Evolutionary conservation across 208 protist genomes (phyloP).

Genomic region (Leishmania major): DNA sequence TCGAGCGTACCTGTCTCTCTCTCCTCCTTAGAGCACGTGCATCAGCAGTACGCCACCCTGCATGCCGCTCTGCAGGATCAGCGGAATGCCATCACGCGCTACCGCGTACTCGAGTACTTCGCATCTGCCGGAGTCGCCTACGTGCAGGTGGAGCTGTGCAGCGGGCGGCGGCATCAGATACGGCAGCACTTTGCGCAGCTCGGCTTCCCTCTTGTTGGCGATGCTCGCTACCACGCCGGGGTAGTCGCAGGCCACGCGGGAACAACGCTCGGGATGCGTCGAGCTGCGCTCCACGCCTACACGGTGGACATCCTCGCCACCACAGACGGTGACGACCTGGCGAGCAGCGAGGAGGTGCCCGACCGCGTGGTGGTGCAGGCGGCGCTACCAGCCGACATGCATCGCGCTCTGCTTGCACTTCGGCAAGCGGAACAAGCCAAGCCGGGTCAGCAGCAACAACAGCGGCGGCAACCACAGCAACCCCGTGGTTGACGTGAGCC

Average conservation of each 20-base stretch:
- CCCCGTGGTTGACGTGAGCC: neutral
- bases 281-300: constrained; percentile 34
- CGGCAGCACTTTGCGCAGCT: constrained; percentile 81
- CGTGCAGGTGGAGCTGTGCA: constrained; percentile 61
- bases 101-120: constrained; percentile 70
- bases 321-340: constrained; percentile 2
- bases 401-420: constrained; percentile 39
- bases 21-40: neutral
- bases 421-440: constrained; percentile 15
- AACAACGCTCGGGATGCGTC: constrained; percentile 7
- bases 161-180: constrained; percentile 80
- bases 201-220: constrained; percentile 68
- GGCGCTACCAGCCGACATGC: constrained; percentile 58
- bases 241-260: constrained; percentile 8
- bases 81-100: constrained; percentile 58
- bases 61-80: constrained; percentile 38
- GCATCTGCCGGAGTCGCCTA: constrained; percentile 51
- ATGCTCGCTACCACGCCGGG: constrained; percentile 57
- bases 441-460: neutral
- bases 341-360: neutral
- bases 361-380: constrained; percentile 54
- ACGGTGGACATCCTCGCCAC: constrained; percentile 37
- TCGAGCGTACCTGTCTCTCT: neutral
- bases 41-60: constrained; percentile 13
- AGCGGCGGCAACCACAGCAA: neutral